Evolutionary conservation across 371 early-diverging fungal genomes (phyloP).

Genomic region (Batrachochytrium dendrobatidis): DNA sequence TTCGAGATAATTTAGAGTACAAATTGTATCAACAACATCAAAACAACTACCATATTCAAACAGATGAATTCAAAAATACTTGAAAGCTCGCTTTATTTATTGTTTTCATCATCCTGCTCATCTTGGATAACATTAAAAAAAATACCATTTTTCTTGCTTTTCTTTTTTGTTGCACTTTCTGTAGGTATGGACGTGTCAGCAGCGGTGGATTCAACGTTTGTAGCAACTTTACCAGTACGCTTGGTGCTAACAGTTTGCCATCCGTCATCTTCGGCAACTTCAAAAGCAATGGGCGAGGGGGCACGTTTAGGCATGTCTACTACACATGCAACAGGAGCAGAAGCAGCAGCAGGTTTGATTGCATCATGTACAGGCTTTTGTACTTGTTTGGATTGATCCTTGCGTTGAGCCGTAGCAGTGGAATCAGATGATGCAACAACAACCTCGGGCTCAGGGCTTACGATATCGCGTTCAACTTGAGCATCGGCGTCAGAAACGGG

Average conservation of each 20-base stretch:
- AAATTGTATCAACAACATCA: too few species aligned
- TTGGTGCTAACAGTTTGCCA: slow-evolving; percentile 32
- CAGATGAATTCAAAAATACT: too few species aligned
- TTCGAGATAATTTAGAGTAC: too few species aligned
- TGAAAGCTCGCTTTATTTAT: too few species aligned
- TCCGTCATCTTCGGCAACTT: slow-evolving; percentile 24
- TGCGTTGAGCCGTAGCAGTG: neutral
- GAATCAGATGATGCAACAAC: neutral
- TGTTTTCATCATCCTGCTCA: too few species aligned
- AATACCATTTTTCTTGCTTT: too few species aligned
- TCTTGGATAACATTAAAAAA: too few species aligned
- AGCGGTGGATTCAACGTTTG: too few species aligned
- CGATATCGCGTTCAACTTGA: too few species aligned
- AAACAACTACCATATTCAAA: too few species aligned
- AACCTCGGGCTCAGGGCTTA: slow-evolving; percentile 4
- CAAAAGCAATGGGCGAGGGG: neutral
- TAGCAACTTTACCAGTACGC: too few species aligned
- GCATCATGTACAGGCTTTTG: neutral
- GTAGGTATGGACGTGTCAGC: neutral
- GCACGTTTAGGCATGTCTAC: neutral
- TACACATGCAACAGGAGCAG: neutral
- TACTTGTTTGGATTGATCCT: neutral
- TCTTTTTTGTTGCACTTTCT: neutral
- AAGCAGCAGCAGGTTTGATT: neutral
- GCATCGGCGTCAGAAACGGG: slow-evolving; percentile 8